These are phyloP conservation scores for Aspergillus sparsus DNA, from an alignment of 495 filamentous ascomycete species.

Conservation along the genomic window DNA sequence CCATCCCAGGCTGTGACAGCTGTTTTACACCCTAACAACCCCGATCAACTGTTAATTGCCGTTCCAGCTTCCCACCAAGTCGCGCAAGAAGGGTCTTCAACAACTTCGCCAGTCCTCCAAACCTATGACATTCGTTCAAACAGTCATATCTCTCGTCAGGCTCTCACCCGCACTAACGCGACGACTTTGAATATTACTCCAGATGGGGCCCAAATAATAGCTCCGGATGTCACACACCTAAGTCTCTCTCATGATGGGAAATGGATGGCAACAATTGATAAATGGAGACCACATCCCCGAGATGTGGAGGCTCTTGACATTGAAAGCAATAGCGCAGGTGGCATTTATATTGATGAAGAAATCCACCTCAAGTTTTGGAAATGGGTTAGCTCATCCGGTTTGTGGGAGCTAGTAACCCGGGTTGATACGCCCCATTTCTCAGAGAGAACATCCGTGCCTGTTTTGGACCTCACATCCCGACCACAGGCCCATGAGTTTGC, in stretches of 20 bases:
- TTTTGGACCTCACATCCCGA: conserved; percentile 71
- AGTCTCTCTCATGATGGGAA: conserved; percentile 73
- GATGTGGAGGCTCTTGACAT: conserved; percentile 59
- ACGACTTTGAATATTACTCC: conserved; percentile 76
- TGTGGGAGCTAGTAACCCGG: conserved; percentile 75
- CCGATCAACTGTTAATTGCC: conserved; percentile 60
- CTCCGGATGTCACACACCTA: conserved; percentile 74
- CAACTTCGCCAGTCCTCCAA: conserved; percentile 64
- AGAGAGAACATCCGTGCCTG: conserved; percentile 49
- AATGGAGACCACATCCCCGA: conserved; percentile 72
- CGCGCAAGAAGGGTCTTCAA: conserved; percentile 31
- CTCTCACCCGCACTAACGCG: conserved; percentile 80
- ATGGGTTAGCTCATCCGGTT: conserved; percentile 60
- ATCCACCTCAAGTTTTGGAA: conserved; percentile 89
- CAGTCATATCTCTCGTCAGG: conserved; percentile 77
- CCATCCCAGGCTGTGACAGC: conserved; percentile 28
- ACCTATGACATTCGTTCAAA: conserved; percentile 77
- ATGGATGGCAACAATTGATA: conserved; percentile 91
- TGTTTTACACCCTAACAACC: conserved; percentile 56
- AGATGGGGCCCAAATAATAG: conserved; percentile 62
- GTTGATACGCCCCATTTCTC: conserved; percentile 78
- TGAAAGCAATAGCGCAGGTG: conserved; percentile 36
- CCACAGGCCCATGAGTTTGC: conserved; percentile 69
- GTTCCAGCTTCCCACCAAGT: conserved; percentile 54
- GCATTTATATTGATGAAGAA: conserved; percentile 59